These are phyloP conservation scores for Austroboletus olivaceoglutinosus DNA, from an alignment of 1,284 basidiomycete genomes.

Conservation along the genomic window DNA sequence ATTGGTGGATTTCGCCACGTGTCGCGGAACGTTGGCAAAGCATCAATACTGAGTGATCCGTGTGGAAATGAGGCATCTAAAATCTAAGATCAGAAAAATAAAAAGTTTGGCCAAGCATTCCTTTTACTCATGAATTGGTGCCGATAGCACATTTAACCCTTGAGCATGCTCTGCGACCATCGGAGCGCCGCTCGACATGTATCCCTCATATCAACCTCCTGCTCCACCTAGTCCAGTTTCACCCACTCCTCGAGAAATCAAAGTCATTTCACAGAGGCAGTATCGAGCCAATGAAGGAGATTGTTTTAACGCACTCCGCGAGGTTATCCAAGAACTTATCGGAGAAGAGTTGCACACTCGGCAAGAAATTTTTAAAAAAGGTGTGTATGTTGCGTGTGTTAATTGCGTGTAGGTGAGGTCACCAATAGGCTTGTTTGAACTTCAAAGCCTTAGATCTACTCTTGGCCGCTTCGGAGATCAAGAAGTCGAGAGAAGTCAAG, in stretches of 20 bases:
- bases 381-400: conserved; percentile 2
- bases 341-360: conserved; percentile 16
- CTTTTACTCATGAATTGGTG: neutral
- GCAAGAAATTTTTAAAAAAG: conserved; percentile 23
- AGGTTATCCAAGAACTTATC: conserved; percentile 15
- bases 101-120: too few species aligned
- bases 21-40: too few species aligned
- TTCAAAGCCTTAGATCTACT: conserved; percentile 16
- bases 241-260: conserved; percentile 5
- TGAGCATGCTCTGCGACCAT: neutral
- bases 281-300: conserved; percentile 24
- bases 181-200: neutral
- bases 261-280: conserved; percentile 14
- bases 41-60: too few species aligned
- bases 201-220: neutral
- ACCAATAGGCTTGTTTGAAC: neutral
- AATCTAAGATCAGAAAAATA: too few species aligned
- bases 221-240: neutral
- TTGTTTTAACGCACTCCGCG: conserved; percentile 10
- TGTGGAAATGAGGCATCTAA: too few species aligned
- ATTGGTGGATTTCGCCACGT: too few species aligned
- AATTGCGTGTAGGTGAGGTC: neutral
- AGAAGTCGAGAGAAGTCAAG: neutral
- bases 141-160: conserved; percentile 10
- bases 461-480: neutral